phyloP scores from a whole-genome alignment of 495 filamentous ascomycete species.

The Sporormia fimetaria region DNA sequence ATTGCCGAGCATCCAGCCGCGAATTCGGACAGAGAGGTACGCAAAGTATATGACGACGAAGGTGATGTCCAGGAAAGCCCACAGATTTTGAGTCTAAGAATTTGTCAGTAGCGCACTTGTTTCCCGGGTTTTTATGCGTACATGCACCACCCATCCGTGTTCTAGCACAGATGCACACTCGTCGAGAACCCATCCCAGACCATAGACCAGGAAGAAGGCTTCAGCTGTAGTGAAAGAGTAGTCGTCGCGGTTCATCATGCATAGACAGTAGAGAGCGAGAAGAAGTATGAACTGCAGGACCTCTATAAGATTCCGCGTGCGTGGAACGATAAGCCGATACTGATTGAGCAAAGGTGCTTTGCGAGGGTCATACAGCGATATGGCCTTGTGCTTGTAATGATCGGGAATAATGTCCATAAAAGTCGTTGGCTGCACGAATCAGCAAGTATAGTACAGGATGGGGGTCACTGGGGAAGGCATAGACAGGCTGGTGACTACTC shows the following conservation, averaged over 20 bases:
- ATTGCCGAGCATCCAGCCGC: slow-evolving; percentile 39
- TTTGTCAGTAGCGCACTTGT: too few species aligned
- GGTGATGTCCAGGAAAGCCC: slow-evolving; percentile 64
- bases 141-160: slow-evolving; percentile 64
- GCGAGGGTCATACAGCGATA: slow-evolving; percentile 56
- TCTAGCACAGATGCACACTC: slow-evolving; percentile 60
- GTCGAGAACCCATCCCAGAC: slow-evolving; percentile 60
- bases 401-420: slow-evolving; percentile 64
- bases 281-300: slow-evolving; percentile 54
- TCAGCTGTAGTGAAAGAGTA: slow-evolving; percentile 41
- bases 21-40: slow-evolving; percentile 50
- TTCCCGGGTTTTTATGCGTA: too few species aligned
- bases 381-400: slow-evolving; percentile 60
- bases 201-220: slow-evolving; percentile 51
- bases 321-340: slow-evolving; percentile 60
- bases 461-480: too few species aligned
- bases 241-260: slow-evolving; percentile 49
- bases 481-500: too few species aligned
- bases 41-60: slow-evolving; percentile 50
- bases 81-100: slow-evolving; percentile 68
- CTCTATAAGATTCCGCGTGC: slow-evolving; percentile 56
- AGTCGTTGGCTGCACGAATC: slow-evolving; percentile 48
- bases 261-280: slow-evolving; percentile 48
- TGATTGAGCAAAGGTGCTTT: slow-evolving; percentile 59
- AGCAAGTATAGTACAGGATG: too few species aligned